Evolutionary conservation across 2,329 filamentous ascomycete genomes (phyloP).

Genomic region (Aspergillus melleus): DNA sequence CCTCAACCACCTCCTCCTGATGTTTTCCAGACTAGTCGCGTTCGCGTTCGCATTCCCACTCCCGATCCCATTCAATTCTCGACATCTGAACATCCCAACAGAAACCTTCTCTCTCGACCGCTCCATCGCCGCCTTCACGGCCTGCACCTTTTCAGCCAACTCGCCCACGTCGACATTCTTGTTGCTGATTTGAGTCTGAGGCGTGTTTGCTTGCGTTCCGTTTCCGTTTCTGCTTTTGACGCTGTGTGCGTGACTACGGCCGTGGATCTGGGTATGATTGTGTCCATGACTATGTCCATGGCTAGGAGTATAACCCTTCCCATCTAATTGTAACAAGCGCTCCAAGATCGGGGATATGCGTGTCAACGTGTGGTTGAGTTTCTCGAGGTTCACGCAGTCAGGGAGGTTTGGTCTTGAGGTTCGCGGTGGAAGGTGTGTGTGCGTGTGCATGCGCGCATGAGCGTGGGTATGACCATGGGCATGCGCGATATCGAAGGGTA

Average conservation of each 20-base stretch:
- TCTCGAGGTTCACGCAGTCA: conserved; percentile 8
- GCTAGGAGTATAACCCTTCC: background rate
- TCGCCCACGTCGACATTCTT: background rate
- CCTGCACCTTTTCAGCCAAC: background rate
- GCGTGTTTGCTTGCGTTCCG: too few species aligned
- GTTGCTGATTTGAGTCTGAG: too few species aligned
- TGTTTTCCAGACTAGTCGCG: background rate
- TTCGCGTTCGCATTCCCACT: background rate
- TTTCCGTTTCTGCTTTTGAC: too few species aligned
- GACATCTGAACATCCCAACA: background rate
- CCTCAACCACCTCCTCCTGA: background rate
- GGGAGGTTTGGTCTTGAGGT: background rate
- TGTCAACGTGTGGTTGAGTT: conserved; percentile 7
- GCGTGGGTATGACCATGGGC: background rate
- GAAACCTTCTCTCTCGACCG: background rate
- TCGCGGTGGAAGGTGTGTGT: background rate
- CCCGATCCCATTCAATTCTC: too few species aligned
- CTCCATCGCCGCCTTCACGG: background rate
- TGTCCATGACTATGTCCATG: background rate
- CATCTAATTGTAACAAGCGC: background rate
- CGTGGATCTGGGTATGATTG: too few species aligned
- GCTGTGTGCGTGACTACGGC: background rate
- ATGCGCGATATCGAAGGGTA: conserved; percentile 1
- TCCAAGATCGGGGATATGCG: conserved; percentile 9
- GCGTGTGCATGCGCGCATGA: background rate